A percentile compares a stretch with the other conserved stretches of the same genome.
Conservation (phyloP, 2,329 filamentous ascomycete species). For the Penicillium sp. region DNA sequence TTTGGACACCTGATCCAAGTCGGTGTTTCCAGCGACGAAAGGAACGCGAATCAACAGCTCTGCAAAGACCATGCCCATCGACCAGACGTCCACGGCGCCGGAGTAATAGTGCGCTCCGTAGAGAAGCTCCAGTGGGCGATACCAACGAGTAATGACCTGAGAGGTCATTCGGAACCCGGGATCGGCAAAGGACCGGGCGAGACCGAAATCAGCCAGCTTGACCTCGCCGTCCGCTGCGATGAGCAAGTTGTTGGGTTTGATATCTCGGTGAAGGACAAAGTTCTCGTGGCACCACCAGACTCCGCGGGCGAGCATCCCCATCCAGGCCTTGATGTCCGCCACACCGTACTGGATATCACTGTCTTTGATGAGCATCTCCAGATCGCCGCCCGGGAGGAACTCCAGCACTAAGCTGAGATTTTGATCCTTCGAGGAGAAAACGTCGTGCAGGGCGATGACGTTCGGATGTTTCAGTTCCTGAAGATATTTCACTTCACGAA, state of each 20-base stretch:
- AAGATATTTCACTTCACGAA: constrained; percentile 93
- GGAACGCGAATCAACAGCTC: constrained; percentile 83
- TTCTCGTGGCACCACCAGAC: constrained; percentile 98
- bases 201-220: constrained; percentile 96
- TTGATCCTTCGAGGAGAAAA: constrained; percentile 95
- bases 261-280: constrained; percentile 91
- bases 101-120: constrained; percentile 89
- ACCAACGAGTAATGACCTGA: constrained; percentile 96
- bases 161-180: constrained; percentile 86
- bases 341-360: constrained; percentile 78
- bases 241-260: constrained; percentile 97
- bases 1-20: constrained; percentile 81
- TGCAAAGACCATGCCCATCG: constrained; percentile 87
- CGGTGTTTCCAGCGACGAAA: constrained; percentile 79
- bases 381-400: constrained; percentile 87
- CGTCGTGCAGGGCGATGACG: constrained; percentile 87
- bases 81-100: constrained; percentile 92
- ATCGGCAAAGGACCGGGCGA: constrained; percentile 86
- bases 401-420: constrained; percentile 96
- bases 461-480: constrained; percentile 94
- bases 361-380: constrained; percentile 93
- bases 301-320: constrained; percentile 91
- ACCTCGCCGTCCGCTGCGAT: constrained; percentile 91
- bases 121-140: constrained; percentile 89
- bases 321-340: constrained; percentile 96